A percentile compares a stretch with the other conserved stretches of the same genome.
These are phyloP conservation scores for Leishmania mexicana DNA, from an alignment of 208 protist species.

Conservation along the genomic window DNA sequence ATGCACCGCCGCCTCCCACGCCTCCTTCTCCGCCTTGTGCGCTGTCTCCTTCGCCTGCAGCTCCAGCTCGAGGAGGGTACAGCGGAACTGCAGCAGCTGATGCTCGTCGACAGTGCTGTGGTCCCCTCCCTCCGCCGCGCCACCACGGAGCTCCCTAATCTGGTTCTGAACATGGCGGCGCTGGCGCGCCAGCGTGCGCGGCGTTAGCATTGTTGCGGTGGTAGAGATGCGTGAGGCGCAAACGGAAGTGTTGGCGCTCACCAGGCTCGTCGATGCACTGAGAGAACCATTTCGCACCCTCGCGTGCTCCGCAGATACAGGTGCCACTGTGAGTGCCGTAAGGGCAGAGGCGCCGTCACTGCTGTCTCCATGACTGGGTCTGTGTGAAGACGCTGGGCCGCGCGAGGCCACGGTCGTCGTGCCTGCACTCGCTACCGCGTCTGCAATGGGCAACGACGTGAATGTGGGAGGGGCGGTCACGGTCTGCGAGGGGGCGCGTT, in stretches of 20 bases:
- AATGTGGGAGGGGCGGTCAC: no score
- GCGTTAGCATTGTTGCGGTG: conserved; percentile 13
- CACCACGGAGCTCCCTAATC: neutral
- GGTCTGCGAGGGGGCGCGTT: neutral
- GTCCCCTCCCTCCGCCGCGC: neutral
- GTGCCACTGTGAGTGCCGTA: neutral
- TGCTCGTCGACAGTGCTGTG: conserved; percentile 1
- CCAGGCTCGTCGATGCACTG: neutral
- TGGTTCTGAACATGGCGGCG: neutral
- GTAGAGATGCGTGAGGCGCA: conserved; percentile 3
- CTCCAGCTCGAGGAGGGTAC: conserved; percentile 24
- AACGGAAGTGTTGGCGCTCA: neutral
- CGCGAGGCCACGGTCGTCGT: neutral
- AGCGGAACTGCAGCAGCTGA: conserved; percentile 21
- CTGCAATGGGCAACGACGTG: neutral
- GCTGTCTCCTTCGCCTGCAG: conserved; percentile 14
- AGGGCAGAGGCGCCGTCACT: neutral
- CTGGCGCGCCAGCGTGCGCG: conserved; percentile 7
- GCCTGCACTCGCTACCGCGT: neutral
- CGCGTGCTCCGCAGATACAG: neutral
- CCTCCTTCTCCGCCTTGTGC: conserved; percentile 11
- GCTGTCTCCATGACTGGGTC: neutral
- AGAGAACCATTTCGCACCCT: neutral
- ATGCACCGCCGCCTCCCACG: conserved; percentile 16
- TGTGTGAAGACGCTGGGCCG: neutral